Conservation (phyloP, 2,329 filamentous ascomycete genomes). For the Beauveria brongniartii region DNA sequence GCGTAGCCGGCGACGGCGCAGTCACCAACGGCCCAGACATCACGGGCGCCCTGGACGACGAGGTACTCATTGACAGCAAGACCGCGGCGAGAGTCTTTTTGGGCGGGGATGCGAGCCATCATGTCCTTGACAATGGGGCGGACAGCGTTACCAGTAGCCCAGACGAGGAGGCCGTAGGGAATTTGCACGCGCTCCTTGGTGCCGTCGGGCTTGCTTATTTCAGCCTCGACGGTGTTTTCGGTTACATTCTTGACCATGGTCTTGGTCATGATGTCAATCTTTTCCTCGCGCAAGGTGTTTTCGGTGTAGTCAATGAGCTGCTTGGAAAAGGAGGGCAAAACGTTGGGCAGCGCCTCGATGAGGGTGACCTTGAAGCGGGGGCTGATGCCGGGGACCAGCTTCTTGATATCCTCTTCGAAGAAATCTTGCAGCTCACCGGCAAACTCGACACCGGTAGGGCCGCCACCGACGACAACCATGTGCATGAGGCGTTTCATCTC, state of each 20-base stretch:
- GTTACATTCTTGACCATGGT: conserved; percentile 98
- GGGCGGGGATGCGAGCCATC: conserved; percentile 84
- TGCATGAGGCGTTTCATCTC: conserved; percentile 92
- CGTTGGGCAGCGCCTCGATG: conserved; percentile 93
- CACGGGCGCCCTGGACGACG: conserved; percentile 91
- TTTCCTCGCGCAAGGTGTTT: conserved; percentile 97
- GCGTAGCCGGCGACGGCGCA: conserved; percentile 97
- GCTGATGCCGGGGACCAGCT: conserved; percentile 92
- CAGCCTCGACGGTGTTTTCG: conserved; percentile 85
- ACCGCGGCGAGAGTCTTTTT: conserved; percentile 90
- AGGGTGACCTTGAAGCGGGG: conserved; percentile 95
- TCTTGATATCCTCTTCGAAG: conserved; percentile 96
- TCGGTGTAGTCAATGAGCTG: conserved; percentile 99
- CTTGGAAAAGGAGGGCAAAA: conserved; percentile 97
- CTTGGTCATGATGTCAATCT: conserved; percentile 95
- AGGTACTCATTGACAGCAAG: conserved; percentile 98
- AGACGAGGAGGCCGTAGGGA: conserved; percentile 92
- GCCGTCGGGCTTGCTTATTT: conserved; percentile 73
- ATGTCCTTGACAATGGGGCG: conserved; percentile 86
- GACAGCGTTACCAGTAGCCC: conserved; percentile 95
- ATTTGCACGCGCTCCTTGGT: conserved; percentile 73
- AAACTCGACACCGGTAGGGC: conserved; percentile 95
- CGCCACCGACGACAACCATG: conserved; percentile 94
- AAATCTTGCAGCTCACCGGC: conserved; percentile 98
- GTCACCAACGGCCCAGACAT: conserved; percentile 97